Evolutionary conservation across 176 grass and related monocot genomes (phyloP).

Genomic region (Oryza brachyantha): DNA sequence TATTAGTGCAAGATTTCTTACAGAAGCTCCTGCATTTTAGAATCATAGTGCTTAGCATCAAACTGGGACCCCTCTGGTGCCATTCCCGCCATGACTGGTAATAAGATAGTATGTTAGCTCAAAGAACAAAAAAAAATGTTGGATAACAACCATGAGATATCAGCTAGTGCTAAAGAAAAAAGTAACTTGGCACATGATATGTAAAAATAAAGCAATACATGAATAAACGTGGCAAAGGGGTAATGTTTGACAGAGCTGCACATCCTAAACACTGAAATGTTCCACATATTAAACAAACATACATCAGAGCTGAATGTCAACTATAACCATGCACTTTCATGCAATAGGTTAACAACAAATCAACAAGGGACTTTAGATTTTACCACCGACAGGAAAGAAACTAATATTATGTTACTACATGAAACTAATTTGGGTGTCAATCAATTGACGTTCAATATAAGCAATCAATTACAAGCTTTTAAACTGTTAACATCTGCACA

Average conservation of each 20-base stretch:
- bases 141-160: no score
- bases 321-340: background rate
- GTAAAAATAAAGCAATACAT: background rate
- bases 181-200: background rate
- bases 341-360: background rate
- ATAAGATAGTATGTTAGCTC: background rate
- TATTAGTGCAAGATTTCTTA: background rate
- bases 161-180: background rate
- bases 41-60: slow-evolving; percentile 74
- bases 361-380: background rate
- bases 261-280: background rate
- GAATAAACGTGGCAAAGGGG: background rate
- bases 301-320: background rate
- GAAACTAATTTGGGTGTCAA: background rate
- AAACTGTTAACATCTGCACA: background rate
- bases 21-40: slow-evolving; percentile 83
- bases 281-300: background rate
- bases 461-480: background rate
- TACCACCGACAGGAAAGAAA: background rate
- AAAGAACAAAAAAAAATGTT: background rate
- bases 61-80: slow-evolving; percentile 83
- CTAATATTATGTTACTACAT: background rate
- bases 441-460: no score
- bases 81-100: slow-evolving; percentile 70
- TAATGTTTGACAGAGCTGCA: background rate